phyloP scores from a whole-genome alignment of 768 basidiomycete genomes.

The Agrocybe pediades region DNA sequence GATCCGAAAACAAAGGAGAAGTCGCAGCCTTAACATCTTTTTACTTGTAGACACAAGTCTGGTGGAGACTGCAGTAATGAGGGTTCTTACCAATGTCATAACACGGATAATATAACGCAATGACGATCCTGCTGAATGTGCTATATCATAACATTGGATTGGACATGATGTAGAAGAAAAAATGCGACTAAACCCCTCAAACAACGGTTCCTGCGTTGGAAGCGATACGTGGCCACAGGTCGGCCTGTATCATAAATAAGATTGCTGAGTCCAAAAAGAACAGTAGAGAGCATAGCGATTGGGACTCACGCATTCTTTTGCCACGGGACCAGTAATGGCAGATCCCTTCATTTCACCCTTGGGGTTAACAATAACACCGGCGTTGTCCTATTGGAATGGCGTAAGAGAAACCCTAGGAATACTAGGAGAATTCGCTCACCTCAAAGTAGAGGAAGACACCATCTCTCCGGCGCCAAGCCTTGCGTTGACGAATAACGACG shows the following conservation, averaged over 20 bases:
- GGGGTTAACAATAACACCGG: slow-evolving; percentile 96
- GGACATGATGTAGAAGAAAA: slow-evolving; percentile 17
- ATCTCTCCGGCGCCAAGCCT: slow-evolving; percentile 96
- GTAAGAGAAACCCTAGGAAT: background rate
- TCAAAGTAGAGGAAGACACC: slow-evolving; percentile 99
- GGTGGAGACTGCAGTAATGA: background rate
- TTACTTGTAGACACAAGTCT: background rate
- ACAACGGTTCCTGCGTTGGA: slow-evolving; percentile 99
- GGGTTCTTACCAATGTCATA: background rate
- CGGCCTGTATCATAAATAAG: slow-evolving; percentile 57
- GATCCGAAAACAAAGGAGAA: slow-evolving; percentile 12
- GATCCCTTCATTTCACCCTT: slow-evolving; percentile 99
- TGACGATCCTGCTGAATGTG: background rate
- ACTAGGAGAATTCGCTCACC: slow-evolving; percentile 39
- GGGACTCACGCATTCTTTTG: slow-evolving; percentile 94
- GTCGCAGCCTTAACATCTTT: background rate
- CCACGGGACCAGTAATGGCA: slow-evolving; percentile 94
- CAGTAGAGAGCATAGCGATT: background rate
- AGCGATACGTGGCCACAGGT: slow-evolving; percentile 99
- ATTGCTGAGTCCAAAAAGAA: background rate
- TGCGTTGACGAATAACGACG: slow-evolving; percentile 96
- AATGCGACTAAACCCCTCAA: slow-evolving; percentile 41
- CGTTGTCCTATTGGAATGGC: slow-evolving; percentile 67
- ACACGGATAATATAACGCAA: background rate
- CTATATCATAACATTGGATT: slow-evolving; percentile 11